Base-by-base conservation (phyloP, 202 grass and related monocot species). In the Bolboschoenoplectus hybrid region DNA sequence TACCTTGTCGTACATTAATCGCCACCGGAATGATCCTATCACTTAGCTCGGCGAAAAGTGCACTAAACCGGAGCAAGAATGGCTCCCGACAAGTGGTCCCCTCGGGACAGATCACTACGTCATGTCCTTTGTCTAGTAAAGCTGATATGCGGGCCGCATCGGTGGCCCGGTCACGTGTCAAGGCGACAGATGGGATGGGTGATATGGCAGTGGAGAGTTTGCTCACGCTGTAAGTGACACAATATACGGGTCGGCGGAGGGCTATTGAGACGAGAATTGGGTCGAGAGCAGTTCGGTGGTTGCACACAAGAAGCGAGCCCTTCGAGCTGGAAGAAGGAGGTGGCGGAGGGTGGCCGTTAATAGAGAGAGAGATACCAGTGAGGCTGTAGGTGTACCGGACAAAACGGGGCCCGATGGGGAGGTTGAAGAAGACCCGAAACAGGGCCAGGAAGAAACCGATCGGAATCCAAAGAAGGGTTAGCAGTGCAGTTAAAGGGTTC, bases 61-160 rank as follows among this genome's bases (percentile, higher is more conserved):
- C 74, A 44, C 90, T 91, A 90, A 98, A 98, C 2, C 90, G 86
- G 5, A 98, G 86, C 85, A 98, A 69, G 80, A 86, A 89, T 0
- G 89, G 91, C 70, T 98, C 96, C 41, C 96, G 78, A 81, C 96
- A 95, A 9, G 96, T 98, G n/a, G 96, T 98, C 26, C 91, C 96
- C 86, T 98, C 96, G 0, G 96, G 96, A 57, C 89, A 95, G 47
- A 98, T 81, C 44, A 98, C 90, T 14, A 98, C 89, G 56, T 84
- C 81, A 87, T 95, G 85, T 34, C 89, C 90, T 10, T 89, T 64
- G 36, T 72, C 70, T 13, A 98, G 89, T 53, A 95, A 55, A n/a
- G 74, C 84, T 14, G 74, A 78, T 43, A 98, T 91, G 50, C 86
- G 87, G 3, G 87, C 90, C 26, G 76, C 86, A 74, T 95, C 96